Base-by-base conservation (phyloP, 306 rosid genomes). In the Datisca glomerata region DNA sequence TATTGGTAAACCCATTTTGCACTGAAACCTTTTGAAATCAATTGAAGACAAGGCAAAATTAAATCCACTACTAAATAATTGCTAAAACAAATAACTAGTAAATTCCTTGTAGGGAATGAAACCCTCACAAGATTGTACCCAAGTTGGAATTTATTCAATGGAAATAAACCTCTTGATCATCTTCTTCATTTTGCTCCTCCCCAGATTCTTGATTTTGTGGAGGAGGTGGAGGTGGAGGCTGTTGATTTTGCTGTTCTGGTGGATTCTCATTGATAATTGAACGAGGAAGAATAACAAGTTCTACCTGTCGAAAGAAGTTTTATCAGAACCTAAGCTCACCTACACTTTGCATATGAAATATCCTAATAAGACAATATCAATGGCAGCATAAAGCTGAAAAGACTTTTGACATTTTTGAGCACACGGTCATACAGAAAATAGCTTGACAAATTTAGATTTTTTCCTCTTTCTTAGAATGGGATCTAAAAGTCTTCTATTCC, bases 201-300 rank as follows among this genome's bases (percentile, higher is more conserved):
- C 56, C 70, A n/a, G 93, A 67, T 39, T 87, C 93, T 68, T 83
- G 86, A 66, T 89, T 83, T 75, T 89, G 85, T 21, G 95, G 95
- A 69, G 97, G 93, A 4, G 97, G 87, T 3, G 96, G 97, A 29
- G 94, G 94, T 3, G 96, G 97, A 46, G 97, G 93, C 37, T 55
- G 95, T 69, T 87, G 97, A 72, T 89, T 72, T 73, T 89, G 76
- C 64, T 83, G 95, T 49, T 80, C 93, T 35, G 94, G 81, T 41
- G 97, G 97, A 49, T 66, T 89, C 55, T 89, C 97, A 43, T 52
- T 74, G 43, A 77, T 2, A 29, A 47, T 55, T 28, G 97, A 83
- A 48, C 97, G 86, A 16, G 97, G 95, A 23, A 89, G 79, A 70
- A 89, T 79, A 51, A 89, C 97, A 45, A 89, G 69, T 61, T 89